These are phyloP conservation scores for Trichophyton simii DNA, from an alignment of 2,329 filamentous ascomycete genomes.

Conservation along the genomic window DNA sequence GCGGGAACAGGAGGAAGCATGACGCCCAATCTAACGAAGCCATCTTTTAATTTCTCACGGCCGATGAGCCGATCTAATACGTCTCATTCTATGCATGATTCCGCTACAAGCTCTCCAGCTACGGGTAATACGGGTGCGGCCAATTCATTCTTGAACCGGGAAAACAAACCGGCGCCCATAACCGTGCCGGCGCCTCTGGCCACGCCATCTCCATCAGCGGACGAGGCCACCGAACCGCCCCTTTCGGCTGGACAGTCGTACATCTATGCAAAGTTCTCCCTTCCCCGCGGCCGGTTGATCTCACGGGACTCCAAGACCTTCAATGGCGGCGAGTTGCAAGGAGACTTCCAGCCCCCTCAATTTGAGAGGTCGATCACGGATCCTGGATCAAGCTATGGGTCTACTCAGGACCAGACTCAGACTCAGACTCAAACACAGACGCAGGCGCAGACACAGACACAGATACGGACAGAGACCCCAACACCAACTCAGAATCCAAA, in stretches of 20 bases:
- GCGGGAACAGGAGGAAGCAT: constrained; percentile 44
- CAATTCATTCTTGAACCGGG: constrained; percentile 12
- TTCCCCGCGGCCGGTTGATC: constrained; percentile 70
- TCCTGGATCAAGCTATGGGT: constrained; percentile 16
- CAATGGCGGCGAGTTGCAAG: background rate
- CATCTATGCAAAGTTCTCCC: constrained; percentile 69
- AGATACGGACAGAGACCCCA: constrained; percentile 19
- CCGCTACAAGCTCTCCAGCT: constrained; percentile 10
- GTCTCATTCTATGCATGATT: constrained; percentile 25
- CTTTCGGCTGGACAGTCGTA: constrained; percentile 54
- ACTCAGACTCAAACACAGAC: constrained; percentile 22
- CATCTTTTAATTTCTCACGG: constrained; percentile 86
- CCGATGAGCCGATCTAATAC: constrained; percentile 55
- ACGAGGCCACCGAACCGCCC: constrained; percentile 19
- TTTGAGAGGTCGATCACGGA: constrained; percentile 37
- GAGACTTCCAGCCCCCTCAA: constrained; percentile 37
- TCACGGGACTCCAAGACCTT: constrained; percentile 47
- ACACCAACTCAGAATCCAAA: constrained; percentile 15
- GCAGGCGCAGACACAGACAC: constrained; percentile 9
- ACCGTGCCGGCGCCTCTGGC: constrained; percentile 16
- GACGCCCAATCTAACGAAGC: constrained; percentile 48
- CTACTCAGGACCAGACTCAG: constrained; percentile 11
- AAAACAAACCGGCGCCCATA: constrained; percentile 23
- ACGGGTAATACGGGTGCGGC: background rate
- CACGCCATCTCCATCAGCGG: background rate